Evolutionary conservation across 768 basidiomycete genomes (phyloP).

Genomic region (Mrakia hoshinonis): DNA sequence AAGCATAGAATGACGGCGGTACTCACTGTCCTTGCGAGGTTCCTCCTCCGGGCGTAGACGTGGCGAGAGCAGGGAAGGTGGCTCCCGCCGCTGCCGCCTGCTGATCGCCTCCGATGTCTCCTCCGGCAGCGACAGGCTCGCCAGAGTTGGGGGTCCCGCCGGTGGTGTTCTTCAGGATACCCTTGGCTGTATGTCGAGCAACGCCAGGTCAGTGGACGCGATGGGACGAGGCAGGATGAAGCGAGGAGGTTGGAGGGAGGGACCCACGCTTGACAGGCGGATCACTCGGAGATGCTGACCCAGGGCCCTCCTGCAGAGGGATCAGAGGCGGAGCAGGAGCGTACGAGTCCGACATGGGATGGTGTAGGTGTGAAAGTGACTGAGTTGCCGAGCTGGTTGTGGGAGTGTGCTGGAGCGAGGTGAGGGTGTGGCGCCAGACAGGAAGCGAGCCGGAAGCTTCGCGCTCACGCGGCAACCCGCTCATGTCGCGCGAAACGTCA

Average conservation of each 20-base stretch:
- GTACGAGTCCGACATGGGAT: background rate
- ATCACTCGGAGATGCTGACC: background rate
- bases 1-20: too few species aligned
- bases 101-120: background rate
- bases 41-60: conserved; percentile 3
- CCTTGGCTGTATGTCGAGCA: conserved; percentile 57
- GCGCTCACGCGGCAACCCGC: too few species aligned
- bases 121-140: background rate
- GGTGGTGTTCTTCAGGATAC: conserved; percentile 76
- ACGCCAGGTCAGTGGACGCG: background rate
- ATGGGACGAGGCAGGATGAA: background rate
- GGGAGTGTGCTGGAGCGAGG: background rate
- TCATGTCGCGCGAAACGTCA: too few species aligned
- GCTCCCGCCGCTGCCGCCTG: background rate
- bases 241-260: background rate
- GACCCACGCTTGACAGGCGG: conserved; percentile 6
- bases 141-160: conserved; percentile 31
- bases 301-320: conserved; percentile 1
- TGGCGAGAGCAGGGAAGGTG: background rate
- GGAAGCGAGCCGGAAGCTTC: too few species aligned
- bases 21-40: conserved; percentile 9
- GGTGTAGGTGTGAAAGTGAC: background rate
- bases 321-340: conserved; percentile 27
- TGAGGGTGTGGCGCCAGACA: too few species aligned
- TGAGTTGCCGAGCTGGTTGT: background rate